These are phyloP conservation scores for Solanum lycopersicoides DNA, from an alignment of 257 asterid species.

Conservation along the genomic window DNA sequence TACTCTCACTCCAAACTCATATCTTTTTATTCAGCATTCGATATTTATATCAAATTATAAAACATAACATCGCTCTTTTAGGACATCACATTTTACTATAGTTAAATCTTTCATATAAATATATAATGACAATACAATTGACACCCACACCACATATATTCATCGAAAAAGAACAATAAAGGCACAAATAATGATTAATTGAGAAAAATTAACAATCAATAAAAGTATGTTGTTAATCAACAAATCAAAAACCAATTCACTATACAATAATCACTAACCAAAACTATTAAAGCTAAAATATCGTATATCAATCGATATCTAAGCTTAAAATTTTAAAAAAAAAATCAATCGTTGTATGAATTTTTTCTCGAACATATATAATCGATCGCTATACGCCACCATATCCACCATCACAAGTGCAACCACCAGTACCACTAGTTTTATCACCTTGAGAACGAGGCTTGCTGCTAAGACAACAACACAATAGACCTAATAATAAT, in stretches of 20 bases:
- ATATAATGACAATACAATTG: not conserved
- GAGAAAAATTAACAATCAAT: not conserved
- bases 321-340: too few species aligned
- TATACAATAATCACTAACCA: not conserved
- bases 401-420: slow-evolving; percentile 18
- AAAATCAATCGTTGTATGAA: too few species aligned
- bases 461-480: slow-evolving; percentile 12
- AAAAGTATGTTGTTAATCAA: not conserved
- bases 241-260: not conserved
- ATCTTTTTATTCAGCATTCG: not conserved
- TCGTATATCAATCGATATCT: not conserved
- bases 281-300: not conserved
- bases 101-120: not conserved
- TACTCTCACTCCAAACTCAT: not conserved
- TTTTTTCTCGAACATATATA: too few species aligned
- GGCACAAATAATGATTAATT: not conserved
- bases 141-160: not conserved
- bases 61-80: not conserved
- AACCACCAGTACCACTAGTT: not conserved
- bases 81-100: not conserved
- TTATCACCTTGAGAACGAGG: slow-evolving; percentile 6
- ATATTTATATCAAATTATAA: too few species aligned
- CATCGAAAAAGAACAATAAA: not conserved
- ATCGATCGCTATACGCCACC: not conserved
- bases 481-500: slow-evolving; percentile 6